A percentile compares a stretch with the other conserved stretches of the same genome.
Conservation (phyloP, 352 stramenopile genomes). For the Pythium rishiriense region DNA sequence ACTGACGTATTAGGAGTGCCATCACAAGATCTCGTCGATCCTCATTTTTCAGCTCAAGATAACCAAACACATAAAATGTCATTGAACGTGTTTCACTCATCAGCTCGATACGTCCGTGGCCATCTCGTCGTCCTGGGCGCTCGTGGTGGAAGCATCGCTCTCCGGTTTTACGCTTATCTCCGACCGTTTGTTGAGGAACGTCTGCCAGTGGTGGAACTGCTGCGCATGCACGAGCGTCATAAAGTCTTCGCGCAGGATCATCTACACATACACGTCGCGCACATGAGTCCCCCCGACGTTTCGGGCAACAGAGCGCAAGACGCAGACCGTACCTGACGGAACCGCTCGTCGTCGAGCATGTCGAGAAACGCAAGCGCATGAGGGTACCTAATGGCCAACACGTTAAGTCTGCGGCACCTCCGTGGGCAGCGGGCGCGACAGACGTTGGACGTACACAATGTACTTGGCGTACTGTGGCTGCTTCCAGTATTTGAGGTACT, state of each 20-base stretch:
- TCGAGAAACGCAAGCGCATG: slow-evolving; percentile 88
- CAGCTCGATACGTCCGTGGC: not conserved
- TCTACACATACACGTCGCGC: slow-evolving; percentile 49
- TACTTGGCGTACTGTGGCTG: slow-evolving; percentile 91
- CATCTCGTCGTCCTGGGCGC: not conserved
- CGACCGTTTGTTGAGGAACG: slow-evolving; percentile 80
- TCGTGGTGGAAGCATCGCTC: not conserved
- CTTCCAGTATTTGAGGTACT: slow-evolving; percentile 94
- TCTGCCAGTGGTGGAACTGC: slow-evolving; percentile 91
- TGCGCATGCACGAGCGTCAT: slow-evolving; percentile 87
- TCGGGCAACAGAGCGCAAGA: too few species aligned
- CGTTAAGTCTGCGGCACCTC: not conserved
- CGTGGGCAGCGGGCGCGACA: too few species aligned
- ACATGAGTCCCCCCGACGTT: too few species aligned
- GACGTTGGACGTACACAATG: slow-evolving; percentile 61
- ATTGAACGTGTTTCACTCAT: not conserved
- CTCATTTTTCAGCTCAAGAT: too few species aligned
- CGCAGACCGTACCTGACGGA: slow-evolving; percentile 76
- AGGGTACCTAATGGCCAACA: slow-evolving; percentile 51
- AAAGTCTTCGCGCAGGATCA: slow-evolving; percentile 86
- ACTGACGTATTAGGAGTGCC: too few species aligned
- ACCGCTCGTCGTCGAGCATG: slow-evolving; percentile 85
- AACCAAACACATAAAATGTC: not conserved
- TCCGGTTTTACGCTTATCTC: slow-evolving; percentile 36
- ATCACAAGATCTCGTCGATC: too few species aligned